phyloP scores from a whole-genome alignment of 2,329 filamentous ascomycete genomes.

The Apiospora aurea region DNA sequence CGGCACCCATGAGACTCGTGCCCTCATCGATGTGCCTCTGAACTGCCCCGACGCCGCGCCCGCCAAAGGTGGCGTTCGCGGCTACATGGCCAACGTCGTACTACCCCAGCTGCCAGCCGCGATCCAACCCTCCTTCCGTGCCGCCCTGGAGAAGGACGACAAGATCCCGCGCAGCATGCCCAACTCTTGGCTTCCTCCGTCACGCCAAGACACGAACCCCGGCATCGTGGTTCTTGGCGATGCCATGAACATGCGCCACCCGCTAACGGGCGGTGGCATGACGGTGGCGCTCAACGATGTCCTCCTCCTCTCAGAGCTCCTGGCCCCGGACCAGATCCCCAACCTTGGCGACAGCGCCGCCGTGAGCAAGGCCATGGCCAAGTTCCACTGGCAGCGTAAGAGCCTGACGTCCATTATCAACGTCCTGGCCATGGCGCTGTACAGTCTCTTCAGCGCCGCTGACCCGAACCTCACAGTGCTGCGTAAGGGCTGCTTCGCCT shows the following conservation, averaged over 20 bases:
- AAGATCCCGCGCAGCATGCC: conserved; percentile 87
- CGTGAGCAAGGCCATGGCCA: conserved; percentile 72
- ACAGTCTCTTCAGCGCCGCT: conserved; percentile 88
- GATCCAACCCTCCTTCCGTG: conserved; percentile 76
- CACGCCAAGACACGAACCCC: conserved; percentile 69
- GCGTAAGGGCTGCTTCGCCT: conserved; percentile 89
- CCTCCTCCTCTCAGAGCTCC: conserved; percentile 75
- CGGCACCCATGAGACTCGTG: conserved; percentile 90
- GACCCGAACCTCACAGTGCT: conserved; percentile 79
- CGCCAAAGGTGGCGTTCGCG: conserved; percentile 81
- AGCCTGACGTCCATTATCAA: conserved; percentile 87
- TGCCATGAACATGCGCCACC: conserved; percentile 99
- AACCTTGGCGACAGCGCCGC: conserved; percentile 70
- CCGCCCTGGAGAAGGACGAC: conserved; percentile 75
- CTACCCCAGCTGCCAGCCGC: conserved; percentile 77
- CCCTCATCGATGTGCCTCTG: conserved; percentile 85
- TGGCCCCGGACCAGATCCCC: conserved; percentile 73
- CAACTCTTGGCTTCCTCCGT: conserved; percentile 89
- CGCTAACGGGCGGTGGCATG: conserved; percentile 96
- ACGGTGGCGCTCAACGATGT: conserved; percentile 96
- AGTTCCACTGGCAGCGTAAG: conserved; percentile 91
- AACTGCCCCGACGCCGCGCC: conserved; percentile 76
- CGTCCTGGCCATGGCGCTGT: conserved; percentile 94
- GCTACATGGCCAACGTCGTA: conserved; percentile 81
- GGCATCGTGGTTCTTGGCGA: conserved; percentile 88